phyloP scores from a whole-genome alignment of 805 yeast species.

The Saccharomycopsis fibuligera region DNA sequence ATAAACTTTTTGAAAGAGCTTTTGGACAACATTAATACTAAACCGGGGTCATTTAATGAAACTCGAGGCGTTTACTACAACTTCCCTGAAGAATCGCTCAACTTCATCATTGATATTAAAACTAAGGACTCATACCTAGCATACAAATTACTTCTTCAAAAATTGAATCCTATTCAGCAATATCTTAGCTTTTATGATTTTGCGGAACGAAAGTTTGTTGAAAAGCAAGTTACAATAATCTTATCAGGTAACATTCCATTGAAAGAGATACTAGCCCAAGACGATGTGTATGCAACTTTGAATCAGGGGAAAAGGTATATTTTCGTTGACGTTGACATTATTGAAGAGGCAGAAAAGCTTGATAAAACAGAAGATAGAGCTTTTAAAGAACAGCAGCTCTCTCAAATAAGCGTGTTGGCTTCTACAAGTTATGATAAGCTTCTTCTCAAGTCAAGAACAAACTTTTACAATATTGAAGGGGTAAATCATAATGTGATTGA shows the following conservation, averaged over 20 bases:
- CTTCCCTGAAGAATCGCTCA: slow-evolving; percentile 32
- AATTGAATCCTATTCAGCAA: slow-evolving; percentile 41
- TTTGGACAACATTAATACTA: slow-evolving; percentile 11
- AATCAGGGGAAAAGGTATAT: slow-evolving; percentile 28
- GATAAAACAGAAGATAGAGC: not conserved
- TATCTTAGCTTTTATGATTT: slow-evolving; percentile 48
- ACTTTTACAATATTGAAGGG: too few relatives aligned
- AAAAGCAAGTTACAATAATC: slow-evolving; percentile 55
- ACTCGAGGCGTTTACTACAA: slow-evolving; percentile 38
- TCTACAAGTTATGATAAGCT: not conserved
- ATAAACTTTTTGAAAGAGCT: slow-evolving; percentile 49
- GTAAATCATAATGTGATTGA: too few relatives aligned
- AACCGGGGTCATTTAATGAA: not conserved
- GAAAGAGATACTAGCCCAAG: slow-evolving; percentile 28
- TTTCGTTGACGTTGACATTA: slow-evolving; percentile 32
- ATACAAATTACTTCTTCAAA: slow-evolving; percentile 38
- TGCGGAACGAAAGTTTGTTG: slow-evolving; percentile 27
- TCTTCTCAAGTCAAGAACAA: not conserved
- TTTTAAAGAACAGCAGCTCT: not conserved
- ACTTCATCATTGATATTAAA: slow-evolving; percentile 57
- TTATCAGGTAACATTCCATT: slow-evolving; percentile 63
- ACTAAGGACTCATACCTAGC: slow-evolving; percentile 39
- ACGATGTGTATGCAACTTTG: slow-evolving; percentile 1
- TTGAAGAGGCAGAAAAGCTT: too few relatives aligned
- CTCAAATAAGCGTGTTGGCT: not conserved